A percentile compares a stretch with the other conserved stretches of the same genome.
Conservation (phyloP, 345 rosid genomes). For the Raphanus sativus region DNA sequence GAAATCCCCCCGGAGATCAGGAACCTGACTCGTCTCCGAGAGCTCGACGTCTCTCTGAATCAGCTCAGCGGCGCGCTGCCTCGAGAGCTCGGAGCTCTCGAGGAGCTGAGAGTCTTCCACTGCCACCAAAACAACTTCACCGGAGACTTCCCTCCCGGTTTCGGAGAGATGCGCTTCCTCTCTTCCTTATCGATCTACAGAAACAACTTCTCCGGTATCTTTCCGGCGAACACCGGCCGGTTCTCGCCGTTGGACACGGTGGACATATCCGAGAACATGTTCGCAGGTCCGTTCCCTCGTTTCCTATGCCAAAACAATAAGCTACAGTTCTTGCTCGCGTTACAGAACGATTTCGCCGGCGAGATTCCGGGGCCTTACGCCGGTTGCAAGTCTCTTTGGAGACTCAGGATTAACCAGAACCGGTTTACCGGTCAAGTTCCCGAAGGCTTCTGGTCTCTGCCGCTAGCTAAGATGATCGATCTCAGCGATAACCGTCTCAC, state of each 20-base stretch:
- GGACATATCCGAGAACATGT: conserved; percentile 83
- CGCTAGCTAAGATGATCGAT: conserved; percentile 60
- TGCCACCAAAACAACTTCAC: conserved; percentile 53
- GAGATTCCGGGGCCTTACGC: conserved; percentile 62
- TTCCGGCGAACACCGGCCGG: conserved; percentile 65
- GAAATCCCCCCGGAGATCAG: conserved; percentile 59
- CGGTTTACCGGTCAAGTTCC: conserved; percentile 58
- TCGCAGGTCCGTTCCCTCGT: conserved; percentile 70
- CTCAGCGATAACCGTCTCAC: conserved; percentile 64
- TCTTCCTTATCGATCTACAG: conserved; percentile 57
- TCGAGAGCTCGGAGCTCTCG: conserved; percentile 48
- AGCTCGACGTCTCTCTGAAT: conserved; percentile 68
- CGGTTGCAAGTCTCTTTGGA: conserved; percentile 56
- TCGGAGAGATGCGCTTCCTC: conserved; percentile 62
- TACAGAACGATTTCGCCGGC: conserved; percentile 68
- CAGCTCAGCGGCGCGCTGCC: conserved; percentile 58
- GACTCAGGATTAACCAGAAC: conserved; percentile 67
- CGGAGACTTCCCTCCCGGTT: conserved; percentile 68
- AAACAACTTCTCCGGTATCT: conserved; percentile 73
- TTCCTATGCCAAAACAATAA: conserved; percentile 60
- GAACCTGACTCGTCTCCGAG: conserved; percentile 50
- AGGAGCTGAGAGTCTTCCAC: conserved; percentile 60
- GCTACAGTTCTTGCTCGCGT: conserved; percentile 53
- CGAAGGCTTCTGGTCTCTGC: conserved; percentile 68
- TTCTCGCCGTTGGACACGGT: conserved; percentile 56